Base-by-base conservation (phyloP, 2,329 filamentous ascomycete genomes). In the Venturia asperata region DNA sequence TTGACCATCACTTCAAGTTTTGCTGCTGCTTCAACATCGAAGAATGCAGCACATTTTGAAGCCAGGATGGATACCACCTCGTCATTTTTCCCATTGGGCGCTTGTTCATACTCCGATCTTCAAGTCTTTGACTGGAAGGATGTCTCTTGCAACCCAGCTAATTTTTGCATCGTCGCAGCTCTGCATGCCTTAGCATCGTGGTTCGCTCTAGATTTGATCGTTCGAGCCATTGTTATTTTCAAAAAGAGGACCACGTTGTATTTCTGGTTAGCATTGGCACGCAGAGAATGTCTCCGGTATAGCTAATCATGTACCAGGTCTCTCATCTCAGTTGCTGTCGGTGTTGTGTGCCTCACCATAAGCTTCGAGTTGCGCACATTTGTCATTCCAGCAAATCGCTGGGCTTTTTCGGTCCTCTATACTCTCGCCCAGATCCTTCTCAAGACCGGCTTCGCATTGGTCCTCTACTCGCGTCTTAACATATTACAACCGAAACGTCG, bases 391-490 rank as follows among this genome's bases (percentile, higher is more conserved):
- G n/a, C 30, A 60, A 17, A 24, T 10, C 9, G 21, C 19, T 41
- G 30, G 37, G 55, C 55, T 2, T 58, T 58, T n/a, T 41, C 55
- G 34, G 55, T 34, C 30, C 15, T 41, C 13, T 58, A 58, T 24
- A 58, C 55, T 13, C 21, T 58, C 30, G 55, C 55, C 15, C 55
- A 58, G 24, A 58, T 58, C 24, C 37, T 58, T 7, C 10, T 58
- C 9, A 34, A 34, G 21, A 58, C 55, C 21, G 55, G 55, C 55
- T 58, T 58, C 6, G 55, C 30, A 2, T 41, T 58, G 6, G 55
- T 58, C 55, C 27, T 58, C 30, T 58, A 58, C 24, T 58, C 55
- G 30, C 55, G 55, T 41, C 55, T 58, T n/a, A 17, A 58, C 24
- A 34, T 58, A 19, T 17, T 58, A 34, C 27, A 19, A 41, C 27